Evolutionary conservation across 2,329 filamentous ascomycete genomes (phyloP).

Genomic region (Pseudopithomyces chartarum): DNA sequence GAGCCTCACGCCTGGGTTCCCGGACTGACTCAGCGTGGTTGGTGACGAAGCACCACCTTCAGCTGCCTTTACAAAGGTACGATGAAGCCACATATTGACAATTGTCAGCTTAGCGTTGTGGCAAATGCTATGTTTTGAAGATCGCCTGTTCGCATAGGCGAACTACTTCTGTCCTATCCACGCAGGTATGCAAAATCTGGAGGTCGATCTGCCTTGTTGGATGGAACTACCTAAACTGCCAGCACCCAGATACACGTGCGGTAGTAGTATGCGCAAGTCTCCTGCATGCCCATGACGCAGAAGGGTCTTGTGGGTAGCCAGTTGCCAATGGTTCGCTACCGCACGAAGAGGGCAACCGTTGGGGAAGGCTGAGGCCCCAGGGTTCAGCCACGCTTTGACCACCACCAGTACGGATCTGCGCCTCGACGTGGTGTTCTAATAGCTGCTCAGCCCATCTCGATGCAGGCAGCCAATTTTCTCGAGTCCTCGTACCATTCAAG

Average conservation of each 20-base stretch:
- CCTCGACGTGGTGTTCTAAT: slow-evolving; percentile 2
- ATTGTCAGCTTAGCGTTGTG: neutral
- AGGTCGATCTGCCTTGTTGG: too few relatives aligned
- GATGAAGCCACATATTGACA: neutral
- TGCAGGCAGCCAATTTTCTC: slow-evolving; percentile 1
- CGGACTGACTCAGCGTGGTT: neutral
- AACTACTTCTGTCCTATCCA: too few relatives aligned
- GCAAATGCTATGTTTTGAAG: neutral
- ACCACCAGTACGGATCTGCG: slow-evolving; percentile 3
- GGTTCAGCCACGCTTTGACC: slow-evolving; percentile 7
- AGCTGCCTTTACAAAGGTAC: neutral
- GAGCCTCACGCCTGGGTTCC: neutral
- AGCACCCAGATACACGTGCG: neutral
- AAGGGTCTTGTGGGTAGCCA: neutral
- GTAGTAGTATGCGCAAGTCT: neutral
- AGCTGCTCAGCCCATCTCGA: slow-evolving; percentile 1
- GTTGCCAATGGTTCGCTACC: neutral
- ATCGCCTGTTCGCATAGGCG: too few relatives aligned
- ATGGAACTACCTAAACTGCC: neutral
- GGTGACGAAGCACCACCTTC: neutral
- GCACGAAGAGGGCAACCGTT: neutral
- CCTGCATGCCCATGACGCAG: neutral
- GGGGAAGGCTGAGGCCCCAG: slow-evolving; percentile 8
- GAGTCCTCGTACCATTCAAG: neutral
- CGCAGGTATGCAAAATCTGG: too few relatives aligned